These are phyloP conservation scores for Fusarium pilosicola DNA, from an alignment of 2,329 filamentous ascomycete species.

Conservation along the genomic window DNA sequence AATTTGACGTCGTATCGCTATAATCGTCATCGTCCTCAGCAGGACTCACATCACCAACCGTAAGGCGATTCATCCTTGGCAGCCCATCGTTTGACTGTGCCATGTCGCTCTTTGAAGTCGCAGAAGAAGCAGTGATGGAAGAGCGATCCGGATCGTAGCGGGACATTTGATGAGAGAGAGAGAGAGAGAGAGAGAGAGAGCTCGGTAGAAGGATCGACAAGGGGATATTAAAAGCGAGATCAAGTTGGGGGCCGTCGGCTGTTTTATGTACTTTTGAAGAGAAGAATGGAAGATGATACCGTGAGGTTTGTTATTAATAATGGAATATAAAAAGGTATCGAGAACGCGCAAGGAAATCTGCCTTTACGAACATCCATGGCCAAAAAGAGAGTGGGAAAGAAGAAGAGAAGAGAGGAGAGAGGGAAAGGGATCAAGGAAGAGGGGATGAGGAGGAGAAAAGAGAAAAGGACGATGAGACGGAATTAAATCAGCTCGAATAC, in stretches of 20 bases:
- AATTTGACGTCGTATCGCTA: conserved; percentile 47
- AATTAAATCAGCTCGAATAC: conserved; percentile 10
- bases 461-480: conserved; percentile 1
- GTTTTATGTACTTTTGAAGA: not conserved
- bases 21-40: conserved; percentile 39
- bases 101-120: conserved; percentile 1
- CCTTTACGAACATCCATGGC: conserved; percentile 17
- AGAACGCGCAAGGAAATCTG: not conserved
- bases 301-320: not conserved
- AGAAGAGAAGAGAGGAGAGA: not conserved
- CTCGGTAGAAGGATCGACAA: conserved; percentile 17
- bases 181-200: not conserved
- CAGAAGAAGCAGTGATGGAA: conserved; percentile 18
- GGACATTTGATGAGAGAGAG: conserved; percentile 24
- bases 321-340: not conserved
- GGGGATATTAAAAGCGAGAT: conserved; percentile 10
- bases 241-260: not conserved
- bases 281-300: not conserved
- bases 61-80: conserved; percentile 12
- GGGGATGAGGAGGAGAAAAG: conserved; percentile 10
- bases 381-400: not conserved
- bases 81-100: conserved; percentile 11
- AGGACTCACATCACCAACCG: conserved; percentile 25
- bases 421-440: not conserved
- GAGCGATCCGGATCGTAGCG: conserved; percentile 10